These are phyloP conservation scores for Juglanconis sp. DNA, from an alignment of 2,329 filamentous ascomycete species.

Conservation along the genomic window DNA sequence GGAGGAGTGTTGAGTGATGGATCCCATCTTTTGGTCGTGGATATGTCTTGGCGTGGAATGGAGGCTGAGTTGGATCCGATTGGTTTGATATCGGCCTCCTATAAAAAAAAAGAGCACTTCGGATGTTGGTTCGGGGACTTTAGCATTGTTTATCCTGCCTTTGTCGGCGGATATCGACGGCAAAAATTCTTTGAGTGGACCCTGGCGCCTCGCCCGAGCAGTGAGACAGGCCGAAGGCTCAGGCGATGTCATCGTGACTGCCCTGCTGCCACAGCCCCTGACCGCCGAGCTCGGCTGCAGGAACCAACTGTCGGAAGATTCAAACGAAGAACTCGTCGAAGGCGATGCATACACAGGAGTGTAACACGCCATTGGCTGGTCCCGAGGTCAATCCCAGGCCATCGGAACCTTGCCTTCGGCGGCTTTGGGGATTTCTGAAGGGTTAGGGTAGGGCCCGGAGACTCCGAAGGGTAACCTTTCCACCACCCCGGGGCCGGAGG, in stretches of 20 bases:
- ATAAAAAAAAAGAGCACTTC: not conserved
- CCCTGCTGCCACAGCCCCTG: not conserved
- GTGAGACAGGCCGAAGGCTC: not conserved
- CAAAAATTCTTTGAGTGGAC: not conserved
- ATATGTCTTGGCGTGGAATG: not conserved
- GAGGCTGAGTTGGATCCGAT: not conserved
- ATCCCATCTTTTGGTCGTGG: conserved; percentile 6
- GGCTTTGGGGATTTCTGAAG: not conserved
- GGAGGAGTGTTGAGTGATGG: conserved; percentile 5
- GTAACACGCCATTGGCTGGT: not conserved
- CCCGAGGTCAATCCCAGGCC: not conserved
- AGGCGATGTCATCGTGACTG: conserved; percentile 1
- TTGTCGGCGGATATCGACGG: conserved; percentile 8
- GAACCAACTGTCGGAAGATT: not conserved
- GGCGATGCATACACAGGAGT: not conserved
- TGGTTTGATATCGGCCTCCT: not conserved
- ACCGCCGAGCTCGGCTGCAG: not conserved
- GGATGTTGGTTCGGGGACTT: not conserved
- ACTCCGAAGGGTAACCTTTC: too few relatives aligned
- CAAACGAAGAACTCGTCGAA: too few relatives aligned
- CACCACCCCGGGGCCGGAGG: too few relatives aligned
- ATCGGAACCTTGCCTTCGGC: not conserved
- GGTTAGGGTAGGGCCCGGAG: not conserved
- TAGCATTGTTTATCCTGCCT: not conserved
- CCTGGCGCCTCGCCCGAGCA: not conserved